phyloP scores from a whole-genome alignment of 2,329 filamentous ascomycete genomes.

The Verticillium nubilum region DNA sequence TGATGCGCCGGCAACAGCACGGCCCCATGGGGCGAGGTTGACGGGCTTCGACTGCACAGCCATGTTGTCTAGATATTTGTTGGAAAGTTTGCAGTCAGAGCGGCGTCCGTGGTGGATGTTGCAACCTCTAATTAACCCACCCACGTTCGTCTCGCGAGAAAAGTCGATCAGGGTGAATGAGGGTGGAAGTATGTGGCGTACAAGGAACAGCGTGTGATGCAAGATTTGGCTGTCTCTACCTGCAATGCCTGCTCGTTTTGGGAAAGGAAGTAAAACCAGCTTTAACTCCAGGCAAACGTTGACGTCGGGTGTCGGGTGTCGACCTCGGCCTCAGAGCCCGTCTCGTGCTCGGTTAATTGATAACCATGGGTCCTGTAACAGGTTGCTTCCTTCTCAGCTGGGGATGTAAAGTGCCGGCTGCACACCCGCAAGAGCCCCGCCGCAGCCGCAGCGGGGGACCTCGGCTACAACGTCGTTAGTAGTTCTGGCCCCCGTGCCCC shows the following conservation, averaged over 20 bases:
- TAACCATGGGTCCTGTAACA: neutral
- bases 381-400: too few species aligned
- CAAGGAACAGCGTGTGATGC: neutral
- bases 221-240: neutral
- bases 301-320: conserved; percentile 18
- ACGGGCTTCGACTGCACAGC: conserved; percentile 57
- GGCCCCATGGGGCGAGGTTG: conserved; percentile 83
- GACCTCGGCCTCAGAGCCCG: conserved; percentile 7
- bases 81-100: neutral
- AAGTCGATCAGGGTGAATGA: neutral
- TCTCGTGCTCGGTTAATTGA: neutral
- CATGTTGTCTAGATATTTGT: conserved; percentile 28
- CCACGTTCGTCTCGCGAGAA: neutral
- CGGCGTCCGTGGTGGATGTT: too few species aligned
- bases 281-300: neutral
- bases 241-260: neutral
- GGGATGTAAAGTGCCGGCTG: neutral
- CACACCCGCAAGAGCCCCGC: neutral
- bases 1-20: conserved; percentile 84
- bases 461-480: neutral
- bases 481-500: too few species aligned
- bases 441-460: neutral
- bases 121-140: too few species aligned
- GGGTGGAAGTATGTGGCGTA: neutral
- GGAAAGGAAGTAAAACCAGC: neutral